These are phyloP conservation scores for Paxillus involutus DNA, from an alignment of 768 basidiomycete species.

Conservation along the genomic window DNA sequence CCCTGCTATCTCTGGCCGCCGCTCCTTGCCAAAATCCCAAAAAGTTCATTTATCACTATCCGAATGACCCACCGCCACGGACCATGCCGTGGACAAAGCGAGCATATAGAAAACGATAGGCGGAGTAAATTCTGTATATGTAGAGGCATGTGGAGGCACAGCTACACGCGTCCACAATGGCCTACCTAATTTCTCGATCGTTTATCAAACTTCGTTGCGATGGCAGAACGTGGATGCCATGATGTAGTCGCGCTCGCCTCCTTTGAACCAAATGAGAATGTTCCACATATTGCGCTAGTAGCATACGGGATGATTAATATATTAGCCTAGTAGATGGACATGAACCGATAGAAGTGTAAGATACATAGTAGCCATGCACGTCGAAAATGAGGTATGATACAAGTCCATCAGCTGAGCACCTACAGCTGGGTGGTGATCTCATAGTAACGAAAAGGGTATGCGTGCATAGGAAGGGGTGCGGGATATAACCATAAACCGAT, in stretches of 20 bases:
- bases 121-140: too few relatives aligned
- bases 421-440: conserved; percentile 10
- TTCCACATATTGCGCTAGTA: conserved; percentile 1
- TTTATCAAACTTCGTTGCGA: too few relatives aligned
- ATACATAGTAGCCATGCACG: not conserved
- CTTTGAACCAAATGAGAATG: not conserved
- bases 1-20: too few relatives aligned
- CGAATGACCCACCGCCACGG: too few relatives aligned
- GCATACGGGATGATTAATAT: not conserved
- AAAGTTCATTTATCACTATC: too few relatives aligned
- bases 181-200: too few relatives aligned
- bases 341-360: not conserved
- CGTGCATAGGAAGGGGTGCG: not conserved
- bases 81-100: too few relatives aligned
- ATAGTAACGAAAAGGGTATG: not conserved
- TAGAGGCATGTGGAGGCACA: too few relatives aligned
- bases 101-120: too few relatives aligned
- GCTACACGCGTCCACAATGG: too few relatives aligned
- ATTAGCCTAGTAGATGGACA: conserved; percentile 7
- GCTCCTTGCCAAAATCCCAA: too few relatives aligned
- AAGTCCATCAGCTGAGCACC: conserved; percentile 9
- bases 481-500: not conserved
- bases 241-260: too few relatives aligned
- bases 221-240: not conserved
- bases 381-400: not conserved